These are phyloP conservation scores for Auriscalpium orientale DNA, from an alignment of 768 basidiomycete species.

Conservation along the genomic window DNA sequence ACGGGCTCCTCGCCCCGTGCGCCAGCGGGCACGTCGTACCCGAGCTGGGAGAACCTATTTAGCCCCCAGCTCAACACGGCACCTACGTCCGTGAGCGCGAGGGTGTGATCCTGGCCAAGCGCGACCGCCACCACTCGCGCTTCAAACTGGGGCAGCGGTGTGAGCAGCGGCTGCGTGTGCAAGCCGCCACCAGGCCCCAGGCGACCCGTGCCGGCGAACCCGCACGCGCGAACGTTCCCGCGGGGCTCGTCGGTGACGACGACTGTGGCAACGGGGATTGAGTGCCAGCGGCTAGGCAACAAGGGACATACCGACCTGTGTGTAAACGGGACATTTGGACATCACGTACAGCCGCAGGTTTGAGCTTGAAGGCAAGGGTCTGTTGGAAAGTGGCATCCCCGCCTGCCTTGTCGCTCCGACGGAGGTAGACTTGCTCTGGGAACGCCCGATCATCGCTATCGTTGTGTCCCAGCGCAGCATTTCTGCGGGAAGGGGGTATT, in stretches of 20 bases:
- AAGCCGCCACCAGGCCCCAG: conserved; percentile 53
- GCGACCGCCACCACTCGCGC: conserved; percentile 61
- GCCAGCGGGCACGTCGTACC: conserved; percentile 66
- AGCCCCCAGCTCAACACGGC: conserved; percentile 89
- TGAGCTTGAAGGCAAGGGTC: conserved; percentile 42
- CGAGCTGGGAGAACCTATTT: conserved; percentile 84
- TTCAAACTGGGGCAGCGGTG: conserved; percentile 49
- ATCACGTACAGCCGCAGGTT: conserved; percentile 52
- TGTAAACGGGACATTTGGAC: conserved; percentile 85
- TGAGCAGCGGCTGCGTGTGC: conserved; percentile 72
- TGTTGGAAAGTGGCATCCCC: conserved; percentile 12
- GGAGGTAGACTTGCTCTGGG: conserved; percentile 69
- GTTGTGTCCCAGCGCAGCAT: conserved; percentile 81
- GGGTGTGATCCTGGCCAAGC: conserved; percentile 90
- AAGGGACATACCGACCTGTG: conserved; percentile 43
- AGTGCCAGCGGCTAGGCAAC: background rate
- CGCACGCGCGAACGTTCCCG: conserved; percentile 77
- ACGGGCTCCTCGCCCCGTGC: conserved; percentile 56
- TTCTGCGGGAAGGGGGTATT: conserved; percentile 34
- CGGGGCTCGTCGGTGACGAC: conserved; percentile 67
- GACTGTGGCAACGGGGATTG: conserved; percentile 18
- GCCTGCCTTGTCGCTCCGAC: background rate
- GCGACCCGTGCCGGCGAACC: conserved; percentile 83
- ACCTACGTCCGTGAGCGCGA: conserved; percentile 72
- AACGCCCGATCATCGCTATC: conserved; percentile 70